These are phyloP conservation scores for Lobosporangium transversale DNA, from an alignment of 192 early-diverging fungal species.

Conservation along the genomic window DNA sequence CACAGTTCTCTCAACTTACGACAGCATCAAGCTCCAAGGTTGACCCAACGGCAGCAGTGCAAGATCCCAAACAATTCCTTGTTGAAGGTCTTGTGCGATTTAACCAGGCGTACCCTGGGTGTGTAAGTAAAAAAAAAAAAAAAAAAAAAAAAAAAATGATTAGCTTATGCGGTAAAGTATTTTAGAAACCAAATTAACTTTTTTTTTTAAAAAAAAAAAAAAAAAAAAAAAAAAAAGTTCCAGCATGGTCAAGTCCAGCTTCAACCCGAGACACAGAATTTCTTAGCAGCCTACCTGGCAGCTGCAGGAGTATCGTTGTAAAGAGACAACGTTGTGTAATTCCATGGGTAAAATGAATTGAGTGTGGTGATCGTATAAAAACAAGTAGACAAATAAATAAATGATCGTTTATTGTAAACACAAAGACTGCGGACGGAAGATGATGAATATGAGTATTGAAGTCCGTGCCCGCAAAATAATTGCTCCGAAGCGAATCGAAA, in stretches of 20 bases:
- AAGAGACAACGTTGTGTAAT: no score
- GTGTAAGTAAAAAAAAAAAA: slow-evolving; percentile 23
- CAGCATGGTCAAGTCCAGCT: slow-evolving; percentile 45
- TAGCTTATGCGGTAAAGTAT: no score
- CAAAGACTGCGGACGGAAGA: no score
- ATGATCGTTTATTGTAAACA: no score
- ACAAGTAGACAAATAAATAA: no score
- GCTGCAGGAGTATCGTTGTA: slow-evolving; percentile 31
- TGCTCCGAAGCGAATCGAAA: no score
- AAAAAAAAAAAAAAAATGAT: slow-evolving; percentile 4
- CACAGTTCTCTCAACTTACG: slow-evolving; percentile 81
- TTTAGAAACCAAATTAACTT: no score
- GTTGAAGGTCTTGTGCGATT: slow-evolving; percentile 60
- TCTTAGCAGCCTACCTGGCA: slow-evolving; percentile 26
- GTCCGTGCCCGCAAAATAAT: no score
- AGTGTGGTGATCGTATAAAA: no score
- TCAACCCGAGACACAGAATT: slow-evolving; percentile 38
- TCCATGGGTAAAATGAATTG: no score
- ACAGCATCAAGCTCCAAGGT: slow-evolving; percentile 70
- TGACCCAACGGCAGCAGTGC: slow-evolving; percentile 71
- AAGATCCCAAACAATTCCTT: slow-evolving; percentile 59
- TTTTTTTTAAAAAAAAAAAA: not conserved
- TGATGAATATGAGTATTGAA: no score
- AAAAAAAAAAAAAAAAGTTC: slow-evolving; percentile 22
- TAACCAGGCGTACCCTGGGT: slow-evolving; percentile 53